These are phyloP conservation scores for Globisporangium cylindrosporum DNA, from an alignment of 352 stramenopile species.

Conservation along the genomic window DNA sequence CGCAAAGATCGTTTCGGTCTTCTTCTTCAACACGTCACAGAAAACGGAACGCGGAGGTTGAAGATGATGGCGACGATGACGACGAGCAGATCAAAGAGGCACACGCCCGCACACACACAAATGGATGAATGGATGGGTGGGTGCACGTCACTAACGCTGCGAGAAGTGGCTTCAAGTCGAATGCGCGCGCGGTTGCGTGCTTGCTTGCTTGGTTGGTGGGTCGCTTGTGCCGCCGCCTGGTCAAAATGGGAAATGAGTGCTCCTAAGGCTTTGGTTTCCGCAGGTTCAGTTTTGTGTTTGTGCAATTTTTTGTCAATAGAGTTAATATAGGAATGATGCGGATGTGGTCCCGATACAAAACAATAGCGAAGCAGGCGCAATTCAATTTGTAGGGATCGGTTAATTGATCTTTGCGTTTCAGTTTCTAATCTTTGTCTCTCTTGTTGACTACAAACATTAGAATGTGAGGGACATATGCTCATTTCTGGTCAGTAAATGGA, in stretches of 20 bases:
- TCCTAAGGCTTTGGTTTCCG: neutral
- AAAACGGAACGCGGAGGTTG: neutral
- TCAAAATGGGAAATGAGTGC: conserved; percentile 15
- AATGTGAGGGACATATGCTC: too few species aligned
- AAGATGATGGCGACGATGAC: neutral
- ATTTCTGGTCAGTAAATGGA: too few species aligned
- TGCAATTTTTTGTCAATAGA: too few species aligned
- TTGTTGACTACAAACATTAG: too few species aligned
- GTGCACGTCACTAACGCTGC: neutral
- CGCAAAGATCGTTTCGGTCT: neutral
- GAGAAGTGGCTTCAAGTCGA: neutral
- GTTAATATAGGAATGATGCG: too few species aligned
- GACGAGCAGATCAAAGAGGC: neutral
- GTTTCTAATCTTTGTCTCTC: too few species aligned
- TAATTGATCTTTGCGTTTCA: too few species aligned
- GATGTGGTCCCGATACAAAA: too few species aligned
- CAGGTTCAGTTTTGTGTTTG: neutral
- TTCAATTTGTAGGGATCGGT: too few species aligned
- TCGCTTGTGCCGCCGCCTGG: conserved; percentile 9
- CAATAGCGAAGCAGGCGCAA: too few species aligned
- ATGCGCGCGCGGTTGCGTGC: neutral
- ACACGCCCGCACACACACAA: neutral
- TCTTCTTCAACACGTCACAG: neutral
- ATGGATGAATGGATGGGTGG: neutral
- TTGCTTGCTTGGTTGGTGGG: neutral